Evolutionary conservation across 2,329 filamentous ascomycete genomes (phyloP).

Genomic region (Scytalidium sp.): DNA sequence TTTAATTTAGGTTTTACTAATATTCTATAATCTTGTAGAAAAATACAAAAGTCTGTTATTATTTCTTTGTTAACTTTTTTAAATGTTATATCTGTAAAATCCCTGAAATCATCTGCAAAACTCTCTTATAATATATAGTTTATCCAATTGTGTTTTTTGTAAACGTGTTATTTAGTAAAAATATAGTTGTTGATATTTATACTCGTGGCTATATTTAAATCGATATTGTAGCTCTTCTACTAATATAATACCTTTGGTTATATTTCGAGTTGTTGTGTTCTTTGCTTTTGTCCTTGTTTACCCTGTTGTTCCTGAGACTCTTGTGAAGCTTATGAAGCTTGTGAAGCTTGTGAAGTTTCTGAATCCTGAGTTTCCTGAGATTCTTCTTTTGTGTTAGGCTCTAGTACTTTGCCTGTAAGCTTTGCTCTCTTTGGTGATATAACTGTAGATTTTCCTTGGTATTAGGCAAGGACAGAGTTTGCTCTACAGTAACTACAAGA

Average conservation of each 20-base stretch:
- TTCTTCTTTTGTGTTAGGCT: background rate
- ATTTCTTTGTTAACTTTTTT: background rate
- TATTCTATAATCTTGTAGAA: background rate
- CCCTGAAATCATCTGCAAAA: background rate
- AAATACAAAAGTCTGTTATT: background rate
- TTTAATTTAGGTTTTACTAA: background rate
- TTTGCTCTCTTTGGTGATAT: background rate
- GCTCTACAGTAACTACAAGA: background rate
- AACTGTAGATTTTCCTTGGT: background rate
- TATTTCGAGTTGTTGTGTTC: background rate
- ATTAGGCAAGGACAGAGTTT: background rate
- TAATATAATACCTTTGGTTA: background rate
- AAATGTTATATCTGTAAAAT: background rate
- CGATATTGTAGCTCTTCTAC: background rate
- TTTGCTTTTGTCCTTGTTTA: background rate
- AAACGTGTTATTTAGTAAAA: background rate
- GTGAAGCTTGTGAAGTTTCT: no score
- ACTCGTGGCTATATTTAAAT: background rate
- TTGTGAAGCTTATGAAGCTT: background rate
- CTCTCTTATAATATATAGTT: background rate
- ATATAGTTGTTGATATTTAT: background rate
- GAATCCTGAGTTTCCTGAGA: background rate
- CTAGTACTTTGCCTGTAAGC: background rate
- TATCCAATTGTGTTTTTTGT: background rate
- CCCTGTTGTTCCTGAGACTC: background rate